phyloP scores from a whole-genome alignment of 2,329 filamentous ascomycete genomes.

The Xylaria arbuscula region DNA sequence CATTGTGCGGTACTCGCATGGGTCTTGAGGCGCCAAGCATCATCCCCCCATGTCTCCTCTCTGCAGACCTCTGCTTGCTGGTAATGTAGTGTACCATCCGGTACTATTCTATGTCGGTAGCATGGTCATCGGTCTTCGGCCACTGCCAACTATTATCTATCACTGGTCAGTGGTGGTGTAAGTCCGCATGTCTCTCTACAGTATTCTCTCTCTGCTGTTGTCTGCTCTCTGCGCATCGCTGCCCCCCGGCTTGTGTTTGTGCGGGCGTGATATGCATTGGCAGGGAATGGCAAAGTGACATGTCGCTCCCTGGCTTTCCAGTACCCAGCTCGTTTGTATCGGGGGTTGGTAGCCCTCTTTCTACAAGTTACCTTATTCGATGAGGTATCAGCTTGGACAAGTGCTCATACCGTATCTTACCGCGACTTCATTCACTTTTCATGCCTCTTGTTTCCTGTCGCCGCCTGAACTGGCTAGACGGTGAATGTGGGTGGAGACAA shows the following conservation, averaged over 20 bases:
- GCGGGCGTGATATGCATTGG: slow-evolving; percentile 35
- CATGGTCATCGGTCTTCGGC: slow-evolving; percentile 25
- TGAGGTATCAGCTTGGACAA: slow-evolving; percentile 25
- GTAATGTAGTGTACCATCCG: slow-evolving; percentile 13
- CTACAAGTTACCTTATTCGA: slow-evolving; percentile 28
- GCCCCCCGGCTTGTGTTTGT: slow-evolving; percentile 24
- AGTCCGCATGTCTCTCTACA: slow-evolving; percentile 12
- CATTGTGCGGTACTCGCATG: slow-evolving; percentile 44
- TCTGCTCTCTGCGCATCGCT: slow-evolving; percentile 9
- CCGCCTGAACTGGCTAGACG: slow-evolving; percentile 38
- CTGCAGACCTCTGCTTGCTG: slow-evolving; percentile 40
- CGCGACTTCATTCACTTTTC: slow-evolving; percentile 23
- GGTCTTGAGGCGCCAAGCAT: slow-evolving; percentile 46
- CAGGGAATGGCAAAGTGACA: slow-evolving; percentile 30
- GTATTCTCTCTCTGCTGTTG: too few species aligned
- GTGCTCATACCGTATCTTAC: slow-evolving; percentile 30
- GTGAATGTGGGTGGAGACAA: slow-evolving; percentile 37
- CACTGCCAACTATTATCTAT: slow-evolving; percentile 30
- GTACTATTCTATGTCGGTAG: slow-evolving; percentile 16
- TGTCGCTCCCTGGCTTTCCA: slow-evolving; percentile 15
- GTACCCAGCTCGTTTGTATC: slow-evolving; percentile 18
- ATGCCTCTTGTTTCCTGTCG: slow-evolving; percentile 27
- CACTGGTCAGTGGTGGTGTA: slow-evolving; percentile 14
- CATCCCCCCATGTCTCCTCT: slow-evolving; percentile 43
- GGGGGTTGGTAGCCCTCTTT: slow-evolving; percentile 24